Evolutionary conservation across 306 rosid species (phyloP), one percentile per base, ranked within the genome.

Genomic region (Albizia julibrissin): DNA sequence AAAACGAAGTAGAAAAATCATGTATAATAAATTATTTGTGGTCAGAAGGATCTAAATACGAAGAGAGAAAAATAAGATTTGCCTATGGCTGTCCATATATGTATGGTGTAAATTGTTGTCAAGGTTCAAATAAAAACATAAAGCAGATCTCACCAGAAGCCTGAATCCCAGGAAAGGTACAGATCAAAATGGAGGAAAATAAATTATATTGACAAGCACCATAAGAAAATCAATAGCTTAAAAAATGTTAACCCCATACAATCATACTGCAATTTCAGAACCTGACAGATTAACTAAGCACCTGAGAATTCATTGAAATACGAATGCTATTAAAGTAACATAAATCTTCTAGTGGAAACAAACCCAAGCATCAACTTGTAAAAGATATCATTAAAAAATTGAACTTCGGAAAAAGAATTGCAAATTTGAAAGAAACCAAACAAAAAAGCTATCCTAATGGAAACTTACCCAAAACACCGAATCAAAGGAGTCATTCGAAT

Each of bases 371-470:
- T 40, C 70, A 71, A 24, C 52, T 40, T 64, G 75, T 66, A 22
- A 62, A 75, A 75, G 3, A 76, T 43, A 62, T 3, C 84, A 39
- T 49, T 27, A 69, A 70, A 56, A 27, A 68, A 74, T 34, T 11
- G 27, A 46, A 68, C 31, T 8, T 52, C 77, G 3, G 54, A 52
- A 50, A 27, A 26, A 9, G 2, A 77, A 74, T 21, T 70, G 10
- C 0, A 79, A 67, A 56, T 24, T 33, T 24, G 50, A 79, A 87
- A 69, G 62, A 4, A 39, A 79, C 83, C 74, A 76, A 75, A 34
- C 31, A 33, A 37, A 76, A 3, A 49, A 59, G 78, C 59, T 44
- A 37, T 40, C 24, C 73, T 52, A 50, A 84, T 79, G 54, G 74
- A 79, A 52, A 27, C 75, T 22, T 67, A 46, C 42, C 61, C 44